Percentiles rank a stretch among this genome's conserved stretches.
phyloP scores from a whole-genome alignment of 2,329 filamentous ascomycete genomes.

The Scedosporium apiospermum region DNA sequence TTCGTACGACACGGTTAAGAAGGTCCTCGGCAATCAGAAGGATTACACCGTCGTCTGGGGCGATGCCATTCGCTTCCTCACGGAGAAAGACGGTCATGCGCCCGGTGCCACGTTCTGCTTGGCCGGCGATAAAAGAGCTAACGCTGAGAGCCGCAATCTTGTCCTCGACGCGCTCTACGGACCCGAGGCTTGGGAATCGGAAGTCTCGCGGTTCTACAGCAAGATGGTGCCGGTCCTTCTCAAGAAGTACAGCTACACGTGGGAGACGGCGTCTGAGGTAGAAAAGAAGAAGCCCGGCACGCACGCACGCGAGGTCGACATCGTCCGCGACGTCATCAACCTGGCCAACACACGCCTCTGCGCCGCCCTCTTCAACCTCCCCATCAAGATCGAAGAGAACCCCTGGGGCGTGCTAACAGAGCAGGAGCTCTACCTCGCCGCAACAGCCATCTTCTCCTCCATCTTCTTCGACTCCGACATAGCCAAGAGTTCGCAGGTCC shows the following conservation, averaged over 20 bases:
- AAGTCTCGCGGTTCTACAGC: neutral
- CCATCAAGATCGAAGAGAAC: conserved; percentile 42
- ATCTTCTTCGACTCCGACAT: conserved; percentile 39
- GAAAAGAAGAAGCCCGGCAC: neutral
- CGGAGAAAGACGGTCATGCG: conserved; percentile 32
- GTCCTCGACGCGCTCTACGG: conserved; percentile 29
- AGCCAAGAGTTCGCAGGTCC: conserved; percentile 46
- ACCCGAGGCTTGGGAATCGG: neutral
- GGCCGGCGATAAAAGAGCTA: conserved; percentile 28
- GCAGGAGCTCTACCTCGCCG: conserved; percentile 45
- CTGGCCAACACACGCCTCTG: conserved; percentile 45
- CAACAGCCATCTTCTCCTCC: conserved; percentile 34
- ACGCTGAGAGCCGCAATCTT: conserved; percentile 28
- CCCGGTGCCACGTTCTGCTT: conserved; percentile 38
- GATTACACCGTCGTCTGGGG: conserved; percentile 52
- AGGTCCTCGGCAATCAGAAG: conserved; percentile 41
- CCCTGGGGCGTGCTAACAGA: conserved; percentile 44
- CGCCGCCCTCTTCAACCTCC: conserved; percentile 42
- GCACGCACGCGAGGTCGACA: neutral
- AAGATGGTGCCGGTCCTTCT: neutral
- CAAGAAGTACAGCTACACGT: neutral
- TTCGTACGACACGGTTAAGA: conserved; percentile 42
- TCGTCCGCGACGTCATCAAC: conserved; percentile 36
- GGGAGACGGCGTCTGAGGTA: neutral
- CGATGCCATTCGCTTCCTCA: conserved; percentile 41